phyloP scores from a whole-genome alignment of 2,329 filamentous ascomycete genomes.

The Fusarium siculi region DNA sequence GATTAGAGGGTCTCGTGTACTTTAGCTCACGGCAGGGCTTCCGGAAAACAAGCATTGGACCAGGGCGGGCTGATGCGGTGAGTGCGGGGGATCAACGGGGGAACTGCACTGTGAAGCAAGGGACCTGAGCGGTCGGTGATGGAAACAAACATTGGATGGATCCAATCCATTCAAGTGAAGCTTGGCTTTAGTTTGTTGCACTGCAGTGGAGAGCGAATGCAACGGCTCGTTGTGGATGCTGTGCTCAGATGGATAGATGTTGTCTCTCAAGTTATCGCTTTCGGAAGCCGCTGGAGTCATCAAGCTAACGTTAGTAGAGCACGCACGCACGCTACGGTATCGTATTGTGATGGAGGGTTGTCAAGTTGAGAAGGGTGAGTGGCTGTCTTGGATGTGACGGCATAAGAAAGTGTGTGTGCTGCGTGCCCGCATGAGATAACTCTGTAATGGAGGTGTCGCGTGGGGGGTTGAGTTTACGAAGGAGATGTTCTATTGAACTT shows the following conservation, averaged over 20 bases:
- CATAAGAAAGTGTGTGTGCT: slow-evolving; percentile 14
- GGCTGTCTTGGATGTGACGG: slow-evolving; percentile 29
- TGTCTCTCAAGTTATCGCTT: slow-evolving; percentile 27
- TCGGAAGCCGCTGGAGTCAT: slow-evolving; percentile 17
- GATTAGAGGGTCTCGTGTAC: slow-evolving; percentile 20
- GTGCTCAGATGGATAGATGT: slow-evolving; percentile 17
- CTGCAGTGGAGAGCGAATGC: slow-evolving; percentile 20
- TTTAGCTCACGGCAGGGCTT: slow-evolving; percentile 15
- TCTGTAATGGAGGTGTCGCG: slow-evolving; percentile 13
- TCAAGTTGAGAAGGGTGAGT: slow-evolving; percentile 15
- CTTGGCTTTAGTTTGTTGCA: neutral
- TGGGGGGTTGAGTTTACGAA: slow-evolving; percentile 9
- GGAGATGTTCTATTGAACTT: slow-evolving; percentile 5
- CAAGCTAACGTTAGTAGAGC: neutral
- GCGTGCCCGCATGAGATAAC: slow-evolving; percentile 17
- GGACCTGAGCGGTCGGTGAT: slow-evolving; percentile 1
- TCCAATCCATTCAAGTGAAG: slow-evolving; percentile 2
- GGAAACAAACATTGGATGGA: neutral
- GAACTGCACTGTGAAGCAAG: neutral
- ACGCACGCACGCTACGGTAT: neutral
- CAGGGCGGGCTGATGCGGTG: slow-evolving; percentile 39
- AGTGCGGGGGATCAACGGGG: slow-evolving; percentile 39
- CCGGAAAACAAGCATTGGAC: slow-evolving; percentile 27
- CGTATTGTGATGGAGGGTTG: slow-evolving; percentile 20
- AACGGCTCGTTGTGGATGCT: slow-evolving; percentile 32